Percentiles rank a stretch among this genome's conserved stretches.
These are phyloP conservation scores for Solanum tarijense DNA, from an alignment of 257 asterid species.

Conservation along the genomic window DNA sequence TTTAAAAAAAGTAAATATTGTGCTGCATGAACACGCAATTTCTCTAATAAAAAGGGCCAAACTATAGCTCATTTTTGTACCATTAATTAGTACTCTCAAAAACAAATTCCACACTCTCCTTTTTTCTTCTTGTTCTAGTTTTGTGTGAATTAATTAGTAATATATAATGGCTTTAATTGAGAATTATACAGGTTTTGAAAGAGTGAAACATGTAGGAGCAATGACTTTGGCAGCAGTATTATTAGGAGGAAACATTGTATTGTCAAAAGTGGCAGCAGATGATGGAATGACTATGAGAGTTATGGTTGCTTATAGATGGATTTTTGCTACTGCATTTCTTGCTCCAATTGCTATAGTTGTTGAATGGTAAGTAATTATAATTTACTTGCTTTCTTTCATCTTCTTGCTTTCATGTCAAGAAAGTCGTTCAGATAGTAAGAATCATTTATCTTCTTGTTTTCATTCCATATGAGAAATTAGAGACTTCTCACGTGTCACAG, in stretches of 20 bases:
- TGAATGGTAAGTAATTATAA: conserved; percentile 2
- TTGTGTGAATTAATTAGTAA: not conserved
- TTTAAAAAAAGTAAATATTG: not conserved
- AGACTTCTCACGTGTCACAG: no score
- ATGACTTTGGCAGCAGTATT: conserved; percentile 6
- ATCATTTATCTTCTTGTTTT: no score
- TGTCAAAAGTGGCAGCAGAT: conserved; percentile 15
- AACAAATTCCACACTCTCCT: not conserved
- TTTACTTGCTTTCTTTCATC: not conserved
- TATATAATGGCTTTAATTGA: not conserved
- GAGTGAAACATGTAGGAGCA: conserved; percentile 2
- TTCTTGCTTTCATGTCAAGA: not conserved
- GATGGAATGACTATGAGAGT: conserved; percentile 17
- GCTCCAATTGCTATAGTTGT: conserved; percentile 8
- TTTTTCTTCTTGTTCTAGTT: not conserved
- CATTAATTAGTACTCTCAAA: not conserved
- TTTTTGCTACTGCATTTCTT: conserved; percentile 14
- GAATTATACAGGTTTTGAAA: not conserved
- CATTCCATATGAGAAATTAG: no score
- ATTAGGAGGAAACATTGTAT: conserved; percentile 10
- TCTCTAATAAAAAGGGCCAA: not conserved
- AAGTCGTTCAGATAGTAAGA: not conserved
- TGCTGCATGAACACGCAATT: conserved; percentile 1
- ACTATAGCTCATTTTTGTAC: not conserved
- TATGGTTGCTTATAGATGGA: conserved; percentile 21